Evolutionary conservation across 2,329 filamentous ascomycete genomes (phyloP), one percentile per base, ranked within the genome.

Genomic region (Sclerotinia spermophila): DNA sequence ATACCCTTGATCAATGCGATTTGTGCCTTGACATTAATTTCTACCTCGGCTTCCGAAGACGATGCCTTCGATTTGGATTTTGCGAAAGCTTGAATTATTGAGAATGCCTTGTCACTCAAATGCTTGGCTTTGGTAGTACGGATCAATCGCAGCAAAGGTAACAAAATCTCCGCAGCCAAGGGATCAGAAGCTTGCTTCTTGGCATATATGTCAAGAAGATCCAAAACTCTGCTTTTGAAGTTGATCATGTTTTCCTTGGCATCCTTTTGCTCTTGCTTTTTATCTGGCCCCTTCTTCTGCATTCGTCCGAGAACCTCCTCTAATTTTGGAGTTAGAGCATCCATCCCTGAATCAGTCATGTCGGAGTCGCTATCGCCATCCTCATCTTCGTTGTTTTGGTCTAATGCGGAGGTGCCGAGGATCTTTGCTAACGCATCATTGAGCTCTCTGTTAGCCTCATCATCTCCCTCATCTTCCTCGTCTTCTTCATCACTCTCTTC

Each of bases 341-440:
- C 90, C 96, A 98, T 98, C 79, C 97, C 91, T 27, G 95, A 94
- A 81, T 98, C 95, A 72, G 93, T 91, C 94, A 99, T 97, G 81
- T 97, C 93, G 3, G 87, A 89, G 72, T 91, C 91, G 15, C 86
- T 86, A 42, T 88, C 88, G 1, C 84, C 86, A 1, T 83, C 83
- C 3, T 86, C 85, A 2, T 85, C 86, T 1, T 85, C 83, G 24
- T 55, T 38, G 24, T 89, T 86, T 68, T 89, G 86, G 78, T 90
- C 87, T 33, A 88, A 82, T 11, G 83, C 82, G 72, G 91, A 90
- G 68, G 90, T 94, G 55, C 92, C 90, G 2, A 97, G 87, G 3
- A 94, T 91, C 74, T 90, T 86, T 2, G 92, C 92, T 40, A 97
- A 87, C 69, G 93, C 90, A 55, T 89, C 88, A 75, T 97, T 90